phyloP scores from a whole-genome alignment of 257 asterid species.

The Solanum stenotomum region DNA sequence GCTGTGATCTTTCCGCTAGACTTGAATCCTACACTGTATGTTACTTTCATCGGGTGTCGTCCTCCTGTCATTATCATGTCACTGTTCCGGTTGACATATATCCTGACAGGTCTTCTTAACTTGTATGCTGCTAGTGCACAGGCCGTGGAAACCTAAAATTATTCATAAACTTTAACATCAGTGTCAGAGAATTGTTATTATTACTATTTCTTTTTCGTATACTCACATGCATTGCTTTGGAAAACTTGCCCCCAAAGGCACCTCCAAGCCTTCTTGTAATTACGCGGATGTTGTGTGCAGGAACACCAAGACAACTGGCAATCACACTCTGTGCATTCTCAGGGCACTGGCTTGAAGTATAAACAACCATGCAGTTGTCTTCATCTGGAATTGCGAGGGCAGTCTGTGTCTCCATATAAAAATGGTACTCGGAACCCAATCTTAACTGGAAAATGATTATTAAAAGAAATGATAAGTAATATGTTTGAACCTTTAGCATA shows the following conservation, averaged over 20 bases:
- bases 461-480: background rate
- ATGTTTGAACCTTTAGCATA: background rate
- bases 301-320: background rate
- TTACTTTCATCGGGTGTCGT: conserved; percentile 73
- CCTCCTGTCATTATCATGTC: conserved; percentile 73
- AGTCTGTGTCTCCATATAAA: conserved; percentile 70
- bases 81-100: conserved; percentile 49
- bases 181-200: background rate
- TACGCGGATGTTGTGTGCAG: background rate
- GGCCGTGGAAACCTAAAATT: conserved; percentile 52
- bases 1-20: conserved; percentile 68
- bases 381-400: conserved; percentile 78
- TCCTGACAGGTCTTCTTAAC: conserved; percentile 57
- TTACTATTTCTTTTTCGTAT: background rate
- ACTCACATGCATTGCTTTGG: conserved; percentile 49
- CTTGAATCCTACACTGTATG: conserved; percentile 58
- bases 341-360: background rate
- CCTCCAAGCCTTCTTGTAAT: conserved; percentile 39
- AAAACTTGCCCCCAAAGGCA: conserved; percentile 74
- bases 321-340: background rate
- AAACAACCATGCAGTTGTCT: conserved; percentile 69
- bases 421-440: conserved; percentile 58
- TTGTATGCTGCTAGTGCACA: conserved; percentile 80
- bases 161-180: background rate
- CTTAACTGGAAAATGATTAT: conserved; percentile 29